These are phyloP conservation scores for Salix purpurea DNA, from an alignment of 345 rosid species.

Conservation along the genomic window DNA sequence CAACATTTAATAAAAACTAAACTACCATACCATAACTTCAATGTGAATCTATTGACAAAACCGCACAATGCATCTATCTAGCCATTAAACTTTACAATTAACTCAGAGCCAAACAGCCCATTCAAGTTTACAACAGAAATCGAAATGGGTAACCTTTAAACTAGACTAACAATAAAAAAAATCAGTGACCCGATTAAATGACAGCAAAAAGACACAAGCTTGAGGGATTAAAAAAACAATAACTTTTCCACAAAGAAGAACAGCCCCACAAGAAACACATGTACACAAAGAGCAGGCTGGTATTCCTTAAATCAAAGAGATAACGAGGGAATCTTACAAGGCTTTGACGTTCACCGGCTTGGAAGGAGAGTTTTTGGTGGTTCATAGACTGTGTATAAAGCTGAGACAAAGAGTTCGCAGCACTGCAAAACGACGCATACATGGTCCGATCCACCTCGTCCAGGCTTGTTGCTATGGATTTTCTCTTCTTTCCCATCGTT, in stretches of 20 bases:
- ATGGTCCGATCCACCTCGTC: conserved; percentile 94
- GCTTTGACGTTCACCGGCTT: conserved; percentile 29
- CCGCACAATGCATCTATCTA: neutral
- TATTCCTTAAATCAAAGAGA: neutral
- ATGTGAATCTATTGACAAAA: neutral
- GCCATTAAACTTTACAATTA: neutral
- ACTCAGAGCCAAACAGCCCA: neutral
- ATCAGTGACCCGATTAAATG: neutral
- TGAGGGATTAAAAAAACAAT: neutral
- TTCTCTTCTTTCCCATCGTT: conserved; percentile 84
- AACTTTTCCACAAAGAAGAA: neutral
- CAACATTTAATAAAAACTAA: neutral
- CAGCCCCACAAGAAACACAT: neutral
- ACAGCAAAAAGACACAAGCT: neutral
- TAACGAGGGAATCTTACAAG: conserved; percentile 15
- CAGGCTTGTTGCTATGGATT: conserved; percentile 69
- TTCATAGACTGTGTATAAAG: conserved; percentile 52
- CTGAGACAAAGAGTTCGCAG: conserved; percentile 92
- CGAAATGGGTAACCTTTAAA: neutral
- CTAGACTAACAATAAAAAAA: neutral
- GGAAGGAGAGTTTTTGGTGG: conserved; percentile 33
- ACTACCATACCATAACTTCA: neutral
- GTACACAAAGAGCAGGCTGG: neutral
- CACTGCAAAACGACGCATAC: conserved; percentile 81
- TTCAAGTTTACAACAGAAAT: neutral